phyloP scores from a whole-genome alignment of 2,329 filamentous ascomycete species.

The Ascochyta fabae region DNA sequence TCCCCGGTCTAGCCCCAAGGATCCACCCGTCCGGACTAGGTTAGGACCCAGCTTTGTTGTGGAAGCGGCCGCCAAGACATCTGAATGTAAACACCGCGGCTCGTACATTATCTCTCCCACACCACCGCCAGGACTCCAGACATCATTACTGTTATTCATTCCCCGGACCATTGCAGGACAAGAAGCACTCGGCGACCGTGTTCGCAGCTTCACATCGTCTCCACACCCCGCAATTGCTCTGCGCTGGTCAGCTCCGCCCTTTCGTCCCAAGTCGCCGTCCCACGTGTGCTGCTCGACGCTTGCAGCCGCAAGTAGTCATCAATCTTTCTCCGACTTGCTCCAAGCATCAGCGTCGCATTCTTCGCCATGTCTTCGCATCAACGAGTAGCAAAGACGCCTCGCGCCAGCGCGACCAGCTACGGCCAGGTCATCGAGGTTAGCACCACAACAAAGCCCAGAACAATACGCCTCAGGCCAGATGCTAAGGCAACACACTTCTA shows the following conservation, averaged over 20 bases:
- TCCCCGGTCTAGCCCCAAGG: constrained; percentile 22
- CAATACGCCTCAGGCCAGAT: constrained; percentile 26
- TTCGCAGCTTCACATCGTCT: constrained; percentile 26
- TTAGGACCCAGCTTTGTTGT: constrained; percentile 22
- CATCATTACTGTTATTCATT: constrained; percentile 50
- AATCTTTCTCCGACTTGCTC: constrained; percentile 2
- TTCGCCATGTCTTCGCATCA: constrained; percentile 35
- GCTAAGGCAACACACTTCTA: constrained; percentile 17
- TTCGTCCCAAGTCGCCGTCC: constrained; percentile 26
- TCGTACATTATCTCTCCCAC: constrained; percentile 34
- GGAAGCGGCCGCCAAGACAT: constrained; percentile 13
- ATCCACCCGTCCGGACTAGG: constrained; percentile 18
- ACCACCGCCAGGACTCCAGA: constrained; percentile 23
- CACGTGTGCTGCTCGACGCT: constrained; percentile 17
- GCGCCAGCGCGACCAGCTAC: constrained; percentile 60
- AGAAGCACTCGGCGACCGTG: constrained; percentile 29
- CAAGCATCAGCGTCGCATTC: neutral
- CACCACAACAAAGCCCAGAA: constrained; percentile 45
- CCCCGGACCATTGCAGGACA: constrained; percentile 25
- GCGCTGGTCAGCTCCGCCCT: constrained; percentile 27
- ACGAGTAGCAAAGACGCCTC: constrained; percentile 40
- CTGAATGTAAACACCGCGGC: constrained; percentile 30
- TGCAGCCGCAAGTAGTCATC: constrained; percentile 19
- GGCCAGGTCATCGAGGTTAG: constrained; percentile 97
- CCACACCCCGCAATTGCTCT: constrained; percentile 15